Evolutionary conservation across 495 filamentous ascomycete genomes (phyloP).

Genomic region (Geoglossum glabrum): DNA sequence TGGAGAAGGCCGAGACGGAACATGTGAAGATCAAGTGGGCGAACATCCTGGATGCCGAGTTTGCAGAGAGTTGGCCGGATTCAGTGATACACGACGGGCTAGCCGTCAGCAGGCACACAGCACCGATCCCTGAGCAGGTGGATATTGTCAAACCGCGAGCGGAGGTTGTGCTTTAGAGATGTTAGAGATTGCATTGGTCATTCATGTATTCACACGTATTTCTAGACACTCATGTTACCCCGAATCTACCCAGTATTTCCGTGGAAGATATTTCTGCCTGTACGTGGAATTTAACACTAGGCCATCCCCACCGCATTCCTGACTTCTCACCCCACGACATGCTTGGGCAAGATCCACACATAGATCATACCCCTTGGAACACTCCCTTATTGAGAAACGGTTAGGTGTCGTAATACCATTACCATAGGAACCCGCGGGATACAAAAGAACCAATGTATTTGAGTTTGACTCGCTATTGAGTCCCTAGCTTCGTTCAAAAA

Average conservation of each 20-base stretch:
- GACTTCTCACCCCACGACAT: no score
- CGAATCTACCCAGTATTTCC: not conserved
- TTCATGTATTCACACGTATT: not conserved
- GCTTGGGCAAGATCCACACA: no score
- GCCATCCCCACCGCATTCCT: no score
- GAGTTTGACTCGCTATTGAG: not conserved
- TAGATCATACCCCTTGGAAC: not conserved
- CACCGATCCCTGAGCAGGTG: not conserved
- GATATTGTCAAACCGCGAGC: not conserved
- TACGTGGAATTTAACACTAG: no score
- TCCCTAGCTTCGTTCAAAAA: not conserved
- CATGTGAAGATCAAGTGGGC: conserved; percentile 47
- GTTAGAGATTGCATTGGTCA: not conserved
- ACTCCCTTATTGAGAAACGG: not conserved
- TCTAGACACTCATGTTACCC: not conserved
- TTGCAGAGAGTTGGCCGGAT: conserved; percentile 45
- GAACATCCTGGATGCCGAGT: conserved; percentile 41
- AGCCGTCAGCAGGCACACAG: conserved; percentile 1
- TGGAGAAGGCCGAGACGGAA: conserved; percentile 17
- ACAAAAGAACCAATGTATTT: not conserved
- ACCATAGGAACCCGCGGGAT: not conserved
- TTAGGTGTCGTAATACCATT: no score
- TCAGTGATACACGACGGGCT: conserved; percentile 43
- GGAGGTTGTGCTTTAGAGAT: not conserved
- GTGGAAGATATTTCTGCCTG: no score